Conservation (phyloP, 805 yeast species). For the Scheffersomyces spartinae region DNA sequence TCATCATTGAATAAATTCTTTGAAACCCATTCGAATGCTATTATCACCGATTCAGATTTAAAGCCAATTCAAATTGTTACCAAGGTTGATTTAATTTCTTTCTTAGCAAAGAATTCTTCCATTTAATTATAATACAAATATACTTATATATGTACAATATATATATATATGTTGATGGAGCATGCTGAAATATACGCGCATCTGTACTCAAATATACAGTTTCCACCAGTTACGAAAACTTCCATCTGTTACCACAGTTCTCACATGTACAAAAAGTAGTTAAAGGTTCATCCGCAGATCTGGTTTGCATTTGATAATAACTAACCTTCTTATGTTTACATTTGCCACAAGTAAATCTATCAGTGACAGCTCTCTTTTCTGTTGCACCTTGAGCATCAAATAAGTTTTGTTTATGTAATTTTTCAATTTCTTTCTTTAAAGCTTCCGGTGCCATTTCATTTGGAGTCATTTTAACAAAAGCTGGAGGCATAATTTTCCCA, state of each 20-base stretch:
- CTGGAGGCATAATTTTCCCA: slow-evolving; percentile 55
- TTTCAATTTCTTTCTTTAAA: slow-evolving; percentile 73
- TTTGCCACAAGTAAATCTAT: slow-evolving; percentile 93
- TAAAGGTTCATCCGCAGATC: slow-evolving; percentile 98
- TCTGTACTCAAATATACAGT: too few species aligned
- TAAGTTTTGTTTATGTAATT: slow-evolving; percentile 76
- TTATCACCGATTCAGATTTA: slow-evolving; percentile 60
- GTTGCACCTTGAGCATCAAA: slow-evolving; percentile 98
- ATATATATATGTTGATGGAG: too few species aligned
- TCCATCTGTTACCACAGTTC: slow-evolving; percentile 97
- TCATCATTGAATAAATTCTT: slow-evolving; percentile 64
- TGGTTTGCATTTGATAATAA: slow-evolving; percentile 94
- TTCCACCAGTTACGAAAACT: slow-evolving; percentile 85
- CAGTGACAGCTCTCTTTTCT: slow-evolving; percentile 91
- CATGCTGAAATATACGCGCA: too few species aligned
- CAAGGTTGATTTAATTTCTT: slow-evolving; percentile 69
- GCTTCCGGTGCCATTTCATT: slow-evolving; percentile 93
- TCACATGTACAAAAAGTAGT: slow-evolving; percentile 98
- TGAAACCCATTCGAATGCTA: slow-evolving; percentile 76
- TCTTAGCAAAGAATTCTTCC: slow-evolving; percentile 25
- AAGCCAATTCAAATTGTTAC: slow-evolving; percentile 79
- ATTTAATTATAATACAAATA: too few species aligned
- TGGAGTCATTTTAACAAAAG: slow-evolving; percentile 74
- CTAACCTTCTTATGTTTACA: slow-evolving; percentile 96
- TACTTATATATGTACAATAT: too few species aligned